Evolutionary conservation across 345 rosid genomes (phyloP).

Genomic region (Hevea brasiliensis): DNA sequence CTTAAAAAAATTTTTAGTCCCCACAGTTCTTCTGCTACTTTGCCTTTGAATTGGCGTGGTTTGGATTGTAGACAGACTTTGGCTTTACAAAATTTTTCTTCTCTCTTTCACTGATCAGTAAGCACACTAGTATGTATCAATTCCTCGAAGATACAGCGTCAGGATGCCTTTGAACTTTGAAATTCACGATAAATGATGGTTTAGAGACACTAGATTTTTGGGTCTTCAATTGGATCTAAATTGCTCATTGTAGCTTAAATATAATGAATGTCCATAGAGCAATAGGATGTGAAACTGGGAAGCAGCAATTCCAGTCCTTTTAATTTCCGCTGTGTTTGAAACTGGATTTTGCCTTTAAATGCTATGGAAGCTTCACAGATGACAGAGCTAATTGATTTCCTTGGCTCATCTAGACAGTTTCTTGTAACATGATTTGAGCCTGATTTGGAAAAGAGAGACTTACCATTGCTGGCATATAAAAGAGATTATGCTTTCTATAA

Average conservation of each 20-base stretch:
- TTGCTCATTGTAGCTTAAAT: neutral
- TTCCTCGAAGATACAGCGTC: neutral
- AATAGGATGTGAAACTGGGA: neutral
- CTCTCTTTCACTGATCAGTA: neutral
- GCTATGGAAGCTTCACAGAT: neutral
- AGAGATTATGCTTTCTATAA: neutral
- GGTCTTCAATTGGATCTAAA: slow-evolving; percentile 1
- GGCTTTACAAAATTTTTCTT: neutral
- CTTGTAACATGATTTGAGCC: no score
- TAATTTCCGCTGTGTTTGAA: neutral
- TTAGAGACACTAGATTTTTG: neutral
- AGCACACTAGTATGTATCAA: no score
- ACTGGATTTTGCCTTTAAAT: no score
- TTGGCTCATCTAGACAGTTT: neutral
- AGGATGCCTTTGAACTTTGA: neutral
- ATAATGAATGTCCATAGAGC: neutral
- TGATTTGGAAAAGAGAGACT: neutral
- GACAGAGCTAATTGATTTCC: neutral
- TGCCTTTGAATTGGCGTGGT: neutral
- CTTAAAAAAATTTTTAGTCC: no score
- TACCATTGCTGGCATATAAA: neutral
- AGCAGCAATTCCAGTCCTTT: neutral
- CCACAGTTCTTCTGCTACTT: neutral
- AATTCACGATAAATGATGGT: neutral
- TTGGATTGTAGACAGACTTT: neutral